Base-by-base conservation (phyloP, 2,329 filamentous ascomycete species). In the Xylaria sp. region DNA sequence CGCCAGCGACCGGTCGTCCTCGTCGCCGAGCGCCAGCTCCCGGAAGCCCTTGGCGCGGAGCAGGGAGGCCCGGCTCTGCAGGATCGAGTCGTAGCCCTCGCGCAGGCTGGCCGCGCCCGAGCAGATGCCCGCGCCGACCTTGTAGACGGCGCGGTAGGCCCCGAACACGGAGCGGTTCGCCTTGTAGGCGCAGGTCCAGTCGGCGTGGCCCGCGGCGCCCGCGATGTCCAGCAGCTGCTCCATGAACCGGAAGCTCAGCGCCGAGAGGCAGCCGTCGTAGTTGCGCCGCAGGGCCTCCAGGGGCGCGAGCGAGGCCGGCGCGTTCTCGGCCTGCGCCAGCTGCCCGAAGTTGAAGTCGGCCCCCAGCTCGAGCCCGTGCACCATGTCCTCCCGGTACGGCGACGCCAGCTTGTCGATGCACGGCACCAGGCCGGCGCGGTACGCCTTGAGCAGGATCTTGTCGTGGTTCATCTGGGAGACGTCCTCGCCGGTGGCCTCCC, bases 151-250 rank as follows among this genome's bases (percentile, higher is more conserved):
- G 46, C 64, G 62, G 46, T 69, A 73, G 13, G 66, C 62, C 21
- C 70, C 62, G 37, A 66, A 69, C 17, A 73, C 65, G 1, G 69
- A 63, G 20, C 73, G 66, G 18, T 65, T 71, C 49, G 74, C 59
- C 29, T 62, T 66, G 39, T 62, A 63, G 4, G 67, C 66, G 16
- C 70, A 66, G 1, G 64, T 64, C 21, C 66, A 67, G 53, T 72
- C 65, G 17, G 67, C 51, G 50, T 74, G 72, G 4, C 70, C 73
- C 6, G 60, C 62, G 4, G 73, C 72, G 4, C 72, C 72, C 5
- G 70, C 70, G 16, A 75, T 66, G 44, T 74, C 73, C 4, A 75
- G 64, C 7, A 74, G 54, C 42, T 71, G 69, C 41, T 74, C 72
- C 62, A 71, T 63, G 37, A 69, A 73, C 19, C 70, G 69, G 13